Evolutionary conservation across 78 protist species (phyloP), one percentile per base, ranked within the genome.

Genomic region (Mantamonas sphyraenae): DNA sequence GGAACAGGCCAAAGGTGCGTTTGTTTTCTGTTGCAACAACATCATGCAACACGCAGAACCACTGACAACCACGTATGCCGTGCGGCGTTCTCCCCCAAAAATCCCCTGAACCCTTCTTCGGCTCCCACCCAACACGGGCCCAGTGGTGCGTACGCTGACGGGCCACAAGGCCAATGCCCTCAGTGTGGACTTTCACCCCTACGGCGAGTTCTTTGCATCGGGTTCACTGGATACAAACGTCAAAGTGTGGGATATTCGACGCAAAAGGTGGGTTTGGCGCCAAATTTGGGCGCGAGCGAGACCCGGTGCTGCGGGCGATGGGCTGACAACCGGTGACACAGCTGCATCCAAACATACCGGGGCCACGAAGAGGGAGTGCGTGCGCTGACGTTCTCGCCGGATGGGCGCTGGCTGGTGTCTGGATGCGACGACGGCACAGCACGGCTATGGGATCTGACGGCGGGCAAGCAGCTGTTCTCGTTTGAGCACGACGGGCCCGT

Each of bases 121-220:
- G n/a, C n/a, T n/a, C n/a, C n/a, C n/a, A n/a, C n/a, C n/a, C n/a
- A n/a, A n/a, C n/a, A n/a, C n/a, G n/a, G n/a, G n/a, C n/a, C 61
- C 2, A 31, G 74, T 2, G n/a, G 64, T 38, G 55, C 53, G 73
- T 10, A 58, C 72, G 45, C 64, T 79, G 19, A 38, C 53, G 20
- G 84, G 87, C 8, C 87, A 82, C 62, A 64, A 70, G 24, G 7
- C 78, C 53, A 58, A 47, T 43, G 31, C 64, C 72, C 37, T 45
- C 24, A 9, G 69, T 0, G 77, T 74, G 51, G 77, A 51, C 34
- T 82, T 73, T 71, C 87, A 82, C 43, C 82, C 87, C 0, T 76
- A 67, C 70, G 87, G 87, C 22, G 82, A 76, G 3, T 76, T 72
- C 56, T 69, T 82, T 14, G 82, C 71, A 17, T 60, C 80, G 24